Evolutionary conservation across 306 rosid species (phyloP).

Genomic region (Acmispon strigosus): DNA sequence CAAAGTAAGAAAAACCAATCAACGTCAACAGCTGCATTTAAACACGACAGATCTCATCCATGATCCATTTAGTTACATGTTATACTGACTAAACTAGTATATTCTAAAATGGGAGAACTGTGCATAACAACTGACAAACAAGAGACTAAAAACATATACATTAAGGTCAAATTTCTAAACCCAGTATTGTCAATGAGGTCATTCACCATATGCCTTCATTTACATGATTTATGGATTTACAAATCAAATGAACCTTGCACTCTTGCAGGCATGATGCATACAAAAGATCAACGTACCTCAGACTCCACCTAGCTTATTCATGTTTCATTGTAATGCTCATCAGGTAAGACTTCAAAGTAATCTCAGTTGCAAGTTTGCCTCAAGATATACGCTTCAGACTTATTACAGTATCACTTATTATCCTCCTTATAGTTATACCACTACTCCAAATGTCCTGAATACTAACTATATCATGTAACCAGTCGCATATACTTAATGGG

Average conservation of each 20-base stretch:
- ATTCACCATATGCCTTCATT: neutral
- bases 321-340: neutral
- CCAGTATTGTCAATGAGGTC: neutral
- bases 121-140: neutral
- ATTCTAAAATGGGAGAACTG: neutral
- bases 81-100: neutral
- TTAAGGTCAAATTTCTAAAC: neutral
- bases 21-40: neutral
- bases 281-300: neutral
- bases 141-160: conserved; percentile 9
- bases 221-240: neutral
- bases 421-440: neutral
- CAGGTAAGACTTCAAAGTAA: neutral
- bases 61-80: neutral
- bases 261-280: neutral
- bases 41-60: neutral
- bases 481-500: neutral
- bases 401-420: neutral
- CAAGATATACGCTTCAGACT: neutral
- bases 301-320: neutral
- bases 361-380: neutral
- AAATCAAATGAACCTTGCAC: conserved; percentile 3
- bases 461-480: neutral
- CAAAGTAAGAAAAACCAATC: conserved; percentile 9
- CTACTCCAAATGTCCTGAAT: neutral